Percentiles rank a stretch among this genome's conserved stretches.
phyloP scores from a whole-genome alignment of 2,329 filamentous ascomycete species.

The Bipolaris victoriae region DNA sequence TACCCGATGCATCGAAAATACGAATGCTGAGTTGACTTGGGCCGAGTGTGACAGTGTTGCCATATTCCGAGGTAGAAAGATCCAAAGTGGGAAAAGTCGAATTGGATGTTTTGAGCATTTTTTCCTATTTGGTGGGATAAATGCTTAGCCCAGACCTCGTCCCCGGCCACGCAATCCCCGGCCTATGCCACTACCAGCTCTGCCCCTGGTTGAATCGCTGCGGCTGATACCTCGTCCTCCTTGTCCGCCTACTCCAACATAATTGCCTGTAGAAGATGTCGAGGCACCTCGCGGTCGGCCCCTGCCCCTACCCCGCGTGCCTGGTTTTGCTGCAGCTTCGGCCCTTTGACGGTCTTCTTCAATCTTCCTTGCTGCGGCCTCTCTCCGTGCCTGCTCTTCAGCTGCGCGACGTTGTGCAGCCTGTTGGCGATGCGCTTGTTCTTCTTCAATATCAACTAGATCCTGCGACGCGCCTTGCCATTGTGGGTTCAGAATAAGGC shows the following conservation, averaged over 20 bases:
- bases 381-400: conserved; percentile 79
- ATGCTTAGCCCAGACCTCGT: conserved; percentile 33
- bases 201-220: conserved; percentile 53
- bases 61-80: neutral
- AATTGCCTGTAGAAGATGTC: conserved; percentile 45
- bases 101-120: neutral
- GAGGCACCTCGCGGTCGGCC: conserved; percentile 44
- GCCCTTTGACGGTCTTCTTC: conserved; percentile 62
- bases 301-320: conserved; percentile 46
- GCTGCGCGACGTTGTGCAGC: conserved; percentile 76
- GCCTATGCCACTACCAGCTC: conserved; percentile 54
- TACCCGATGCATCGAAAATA: neutral
- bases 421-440: conserved; percentile 74
- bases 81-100: neutral
- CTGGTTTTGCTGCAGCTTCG: conserved; percentile 60
- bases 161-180: conserved; percentile 47
- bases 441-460: conserved; percentile 78
- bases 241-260: conserved; percentile 54
- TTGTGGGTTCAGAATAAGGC: conserved; percentile 82
- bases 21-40: neutral
- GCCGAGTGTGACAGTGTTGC: neutral
- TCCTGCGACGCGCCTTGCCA: conserved; percentile 93
- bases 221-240: conserved; percentile 57
- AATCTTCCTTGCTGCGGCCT: conserved; percentile 65
- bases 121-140: neutral